phyloP scores from a whole-genome alignment of 345 rosid species.

The Syzygium aqueum region DNA sequence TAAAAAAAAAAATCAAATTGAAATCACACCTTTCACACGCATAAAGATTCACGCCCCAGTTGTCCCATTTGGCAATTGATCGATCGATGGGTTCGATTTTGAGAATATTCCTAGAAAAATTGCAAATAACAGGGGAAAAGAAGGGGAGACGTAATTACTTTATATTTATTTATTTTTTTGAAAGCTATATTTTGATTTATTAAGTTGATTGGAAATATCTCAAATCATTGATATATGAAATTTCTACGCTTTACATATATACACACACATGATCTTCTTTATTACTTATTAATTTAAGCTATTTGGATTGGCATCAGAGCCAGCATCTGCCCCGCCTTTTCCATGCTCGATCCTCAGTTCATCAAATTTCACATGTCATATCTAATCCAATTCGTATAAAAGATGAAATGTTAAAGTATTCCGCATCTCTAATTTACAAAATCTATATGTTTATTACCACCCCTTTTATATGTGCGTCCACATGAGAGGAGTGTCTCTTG shows the following conservation, averaged over 20 bases:
- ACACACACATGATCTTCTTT: accelerated
- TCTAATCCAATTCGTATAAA: not conserved
- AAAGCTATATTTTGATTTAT: not conserved
- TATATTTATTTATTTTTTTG: not conserved
- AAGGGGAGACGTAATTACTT: not conserved
- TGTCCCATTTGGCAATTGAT: not conserved
- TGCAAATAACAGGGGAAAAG: not conserved
- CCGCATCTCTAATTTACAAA: too few relatives aligned
- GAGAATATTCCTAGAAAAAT: not conserved
- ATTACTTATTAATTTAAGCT: too few relatives aligned
- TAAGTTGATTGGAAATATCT: not conserved
- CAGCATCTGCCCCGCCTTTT: not conserved
- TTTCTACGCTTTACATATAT: not conserved
- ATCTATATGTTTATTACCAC: not conserved
- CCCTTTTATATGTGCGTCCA: not conserved
- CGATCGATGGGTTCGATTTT: not conserved
- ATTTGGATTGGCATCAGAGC: too few relatives aligned
- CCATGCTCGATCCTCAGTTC: accelerated
- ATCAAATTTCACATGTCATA: not conserved
- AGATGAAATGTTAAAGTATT: not conserved
- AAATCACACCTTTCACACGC: not conserved
- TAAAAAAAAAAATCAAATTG: not conserved
- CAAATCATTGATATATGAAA: not conserved
- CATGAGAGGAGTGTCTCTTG: not conserved
- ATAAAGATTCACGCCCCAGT: not conserved